Evolutionary conservation across 768 basidiomycete genomes (phyloP).

Genomic region (Termitomyces sp.): DNA sequence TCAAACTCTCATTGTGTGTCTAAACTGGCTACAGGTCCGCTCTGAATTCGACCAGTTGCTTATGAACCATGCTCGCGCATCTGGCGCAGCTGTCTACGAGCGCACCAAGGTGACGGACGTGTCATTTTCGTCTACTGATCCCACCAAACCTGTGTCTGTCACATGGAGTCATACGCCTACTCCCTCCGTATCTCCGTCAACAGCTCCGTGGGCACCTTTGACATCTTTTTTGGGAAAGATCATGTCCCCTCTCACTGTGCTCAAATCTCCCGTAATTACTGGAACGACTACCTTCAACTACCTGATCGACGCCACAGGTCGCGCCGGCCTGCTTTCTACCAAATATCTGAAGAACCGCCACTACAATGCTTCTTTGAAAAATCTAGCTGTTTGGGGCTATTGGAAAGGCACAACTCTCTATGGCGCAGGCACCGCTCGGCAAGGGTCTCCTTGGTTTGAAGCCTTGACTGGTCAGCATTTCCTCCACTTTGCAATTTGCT

Average conservation of each 20-base stretch:
- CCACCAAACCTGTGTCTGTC: conserved; percentile 47
- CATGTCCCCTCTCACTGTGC: conserved; percentile 7
- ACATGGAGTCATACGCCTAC: conserved; percentile 48
- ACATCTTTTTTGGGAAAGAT: conserved; percentile 23
- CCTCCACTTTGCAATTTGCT: background rate
- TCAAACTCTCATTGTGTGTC: background rate
- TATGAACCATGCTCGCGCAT: conserved; percentile 50
- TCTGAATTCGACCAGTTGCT: conserved; percentile 62
- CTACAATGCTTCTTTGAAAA: conserved; percentile 66
- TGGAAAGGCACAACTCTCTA: conserved; percentile 58
- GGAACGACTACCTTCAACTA: conserved; percentile 63
- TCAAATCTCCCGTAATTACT: conserved; percentile 22
- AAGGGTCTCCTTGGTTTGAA: conserved; percentile 69
- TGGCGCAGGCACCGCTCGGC: conserved; percentile 42
- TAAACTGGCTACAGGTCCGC: conserved; percentile 36
- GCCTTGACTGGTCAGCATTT: conserved; percentile 56
- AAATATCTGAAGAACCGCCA: conserved; percentile 67
- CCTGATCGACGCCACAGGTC: conserved; percentile 72
- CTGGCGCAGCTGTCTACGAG: conserved; percentile 52
- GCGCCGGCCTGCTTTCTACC: conserved; percentile 68
- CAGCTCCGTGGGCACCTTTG: conserved; percentile 31
- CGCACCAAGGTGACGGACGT: conserved; percentile 49
- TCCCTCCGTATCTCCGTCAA: conserved; percentile 36
- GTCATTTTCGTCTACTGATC: conserved; percentile 37
- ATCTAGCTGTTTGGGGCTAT: conserved; percentile 78